phyloP scores from a whole-genome alignment of 805 yeast species.

The Yarrowia yakushimensis region DNA sequence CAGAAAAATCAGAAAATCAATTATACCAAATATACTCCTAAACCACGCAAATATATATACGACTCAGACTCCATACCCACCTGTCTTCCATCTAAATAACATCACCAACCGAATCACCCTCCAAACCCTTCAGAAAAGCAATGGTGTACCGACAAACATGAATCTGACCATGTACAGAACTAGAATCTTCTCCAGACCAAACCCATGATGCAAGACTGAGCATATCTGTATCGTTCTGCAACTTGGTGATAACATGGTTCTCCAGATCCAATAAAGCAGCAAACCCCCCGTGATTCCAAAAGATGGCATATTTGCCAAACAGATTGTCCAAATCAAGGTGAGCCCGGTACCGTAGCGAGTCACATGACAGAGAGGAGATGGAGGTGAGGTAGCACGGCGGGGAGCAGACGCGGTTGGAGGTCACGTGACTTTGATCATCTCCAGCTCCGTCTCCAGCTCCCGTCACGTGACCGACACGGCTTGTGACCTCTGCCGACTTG shows the following conservation, averaged over 20 bases:
- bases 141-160: neutral
- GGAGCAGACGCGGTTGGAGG: neutral
- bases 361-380: neutral
- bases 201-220: neutral
- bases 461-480: neutral
- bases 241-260: neutral
- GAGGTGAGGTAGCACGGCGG: neutral
- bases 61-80: no score
- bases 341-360: neutral
- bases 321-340: neutral
- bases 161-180: neutral
- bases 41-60: no score
- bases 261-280: slow-evolving; percentile 4
- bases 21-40: no score
- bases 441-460: neutral
- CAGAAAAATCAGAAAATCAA: neutral
- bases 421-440: no score
- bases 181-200: neutral
- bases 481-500: neutral
- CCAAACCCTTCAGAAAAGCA: neutral
- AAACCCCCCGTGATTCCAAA: slow-evolving; percentile 15
- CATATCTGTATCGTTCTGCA: slow-evolving; percentile 1
- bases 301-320: slow-evolving; percentile 4
- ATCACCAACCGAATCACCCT: neutral
- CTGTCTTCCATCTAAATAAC: no score